Base-by-base conservation (phyloP, 176 grass and related monocot species). In the Otatea glauca region DNA sequence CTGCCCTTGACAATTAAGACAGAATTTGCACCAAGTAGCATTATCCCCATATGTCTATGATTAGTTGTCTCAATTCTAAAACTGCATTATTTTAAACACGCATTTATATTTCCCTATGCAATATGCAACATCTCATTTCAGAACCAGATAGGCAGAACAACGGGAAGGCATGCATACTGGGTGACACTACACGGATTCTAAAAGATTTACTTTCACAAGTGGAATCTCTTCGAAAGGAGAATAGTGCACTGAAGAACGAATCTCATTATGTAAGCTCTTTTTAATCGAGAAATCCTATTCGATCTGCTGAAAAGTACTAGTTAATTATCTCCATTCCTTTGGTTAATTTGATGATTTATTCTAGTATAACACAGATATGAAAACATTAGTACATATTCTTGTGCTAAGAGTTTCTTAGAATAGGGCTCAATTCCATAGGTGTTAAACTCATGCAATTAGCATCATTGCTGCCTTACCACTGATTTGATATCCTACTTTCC, bases 101-200 rank as follows among this genome's bases (percentile, higher is more conserved):
- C 13, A 12, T 45, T 85, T 37, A 65, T 79, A 60, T 73, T 80
- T 63, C 68, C 50, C 70, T 84, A 79, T 87, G 17, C 9, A 47
- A 37, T 37, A 2, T 9, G 1, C 18, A 12, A 37, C 17, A 61
- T 47, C 25, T 60, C 8, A 79, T 88, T 92, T 68, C 92, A 97
- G 94, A 97, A 81, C 69, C 90, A 38, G 94, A 94, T 77, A 85
- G 90, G 83, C 92, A 89, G 89, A 97, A 92, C 73, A 97, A 83
- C 0, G 86, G 92, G 7, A 97, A 97, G 83, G 94, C 92, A 70
- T 90, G 79, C 61, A 85, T 97, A 85, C 59, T 97, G 55, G 85
- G 85, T 74, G 94, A 94, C 68, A 76, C 94, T 49, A 86, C 92
- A 59, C 70, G 90, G 61, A 89, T 92, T 60, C 78, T 97, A 14